These are phyloP conservation scores for Leishmania major DNA, from an alignment of 208 protist species.

Conservation along the genomic window DNA sequence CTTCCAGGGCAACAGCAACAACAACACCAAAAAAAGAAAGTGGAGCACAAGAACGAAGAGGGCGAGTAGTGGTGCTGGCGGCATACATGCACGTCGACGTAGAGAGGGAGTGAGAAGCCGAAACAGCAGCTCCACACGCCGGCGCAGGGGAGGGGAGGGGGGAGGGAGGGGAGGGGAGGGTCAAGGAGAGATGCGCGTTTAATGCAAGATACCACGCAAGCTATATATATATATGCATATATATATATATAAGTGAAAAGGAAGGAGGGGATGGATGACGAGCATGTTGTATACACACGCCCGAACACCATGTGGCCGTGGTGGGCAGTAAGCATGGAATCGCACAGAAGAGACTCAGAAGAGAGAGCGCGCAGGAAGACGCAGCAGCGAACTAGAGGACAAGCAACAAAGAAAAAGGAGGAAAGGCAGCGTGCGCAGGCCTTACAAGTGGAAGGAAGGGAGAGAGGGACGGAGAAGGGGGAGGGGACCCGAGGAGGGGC, in stretches of 20 bases:
- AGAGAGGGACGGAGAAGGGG: not conserved
- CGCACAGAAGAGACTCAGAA: not conserved
- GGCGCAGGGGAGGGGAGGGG: not conserved
- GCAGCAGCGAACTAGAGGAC: not conserved
- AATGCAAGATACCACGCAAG: not conserved
- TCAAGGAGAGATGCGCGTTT: not conserved
- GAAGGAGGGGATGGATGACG: not conserved
- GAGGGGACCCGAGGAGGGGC: not conserved
- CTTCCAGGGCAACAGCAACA: not conserved
- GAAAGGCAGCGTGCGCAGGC: not conserved
- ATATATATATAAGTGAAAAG: not conserved
- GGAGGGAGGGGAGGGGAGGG: no score
- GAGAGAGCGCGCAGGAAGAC: not conserved
- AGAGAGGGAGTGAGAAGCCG: not conserved
- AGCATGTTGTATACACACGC: not conserved
- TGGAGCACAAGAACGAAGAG: not conserved
- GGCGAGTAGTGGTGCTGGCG: not conserved
- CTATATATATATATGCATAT: not conserved
- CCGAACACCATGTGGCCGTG: not conserved
- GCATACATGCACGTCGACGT: not conserved
- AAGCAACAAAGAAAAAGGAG: not conserved
- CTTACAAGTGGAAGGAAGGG: no score
- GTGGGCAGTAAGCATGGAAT: not conserved
- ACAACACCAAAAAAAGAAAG: no score
- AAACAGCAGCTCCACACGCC: not conserved